Percentiles rank a stretch among this genome's conserved stretches.
Evolutionary conservation across 139 green algal genomes (phyloP).

Genomic region (Auxenochlorella protothecoides): DNA sequence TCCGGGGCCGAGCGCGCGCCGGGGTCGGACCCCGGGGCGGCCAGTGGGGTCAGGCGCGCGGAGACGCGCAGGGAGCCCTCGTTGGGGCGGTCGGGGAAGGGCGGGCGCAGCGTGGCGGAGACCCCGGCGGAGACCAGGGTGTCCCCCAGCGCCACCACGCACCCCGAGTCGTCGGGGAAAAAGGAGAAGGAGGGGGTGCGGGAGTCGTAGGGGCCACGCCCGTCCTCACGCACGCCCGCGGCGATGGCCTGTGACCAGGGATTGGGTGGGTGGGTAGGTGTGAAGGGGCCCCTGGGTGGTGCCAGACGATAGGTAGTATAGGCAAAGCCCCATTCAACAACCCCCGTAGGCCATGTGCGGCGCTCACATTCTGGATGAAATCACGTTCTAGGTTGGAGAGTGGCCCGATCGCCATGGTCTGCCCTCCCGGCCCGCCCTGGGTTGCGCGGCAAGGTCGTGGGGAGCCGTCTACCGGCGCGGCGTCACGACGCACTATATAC

Average conservation of each 20-base stretch:
- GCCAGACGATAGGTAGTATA: too few relatives aligned
- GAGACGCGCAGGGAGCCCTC: slow-evolving; percentile 73
- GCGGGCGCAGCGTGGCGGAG: slow-evolving; percentile 45
- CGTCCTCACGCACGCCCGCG: neutral
- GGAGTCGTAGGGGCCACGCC: neutral
- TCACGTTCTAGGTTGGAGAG: too few relatives aligned
- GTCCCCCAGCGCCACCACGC: slow-evolving; percentile 52
- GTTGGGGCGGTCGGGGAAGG: slow-evolving; percentile 57
- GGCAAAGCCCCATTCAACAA: too few relatives aligned
- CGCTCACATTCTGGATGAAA: too few relatives aligned
- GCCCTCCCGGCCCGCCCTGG: too few relatives aligned
- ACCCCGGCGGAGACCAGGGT: slow-evolving; percentile 62
- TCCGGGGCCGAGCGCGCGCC: slow-evolving; percentile 16
- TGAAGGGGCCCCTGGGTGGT: neutral
- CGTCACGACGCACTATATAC: too few relatives aligned
- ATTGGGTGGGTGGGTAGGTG: neutral
- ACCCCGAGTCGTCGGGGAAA: slow-evolving; percentile 37
- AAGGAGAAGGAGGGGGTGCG: neutral
- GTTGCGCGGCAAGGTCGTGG: too few relatives aligned
- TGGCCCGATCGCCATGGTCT: too few relatives aligned
- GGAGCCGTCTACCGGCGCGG: too few relatives aligned
- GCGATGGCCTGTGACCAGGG: neutral
- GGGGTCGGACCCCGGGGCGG: slow-evolving; percentile 49
- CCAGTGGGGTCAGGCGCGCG: slow-evolving; percentile 71
- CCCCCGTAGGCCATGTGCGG: too few relatives aligned